phyloP scores from a whole-genome alignment of 805 yeast genomes.

The Pichia thaimueangensis region DNA sequence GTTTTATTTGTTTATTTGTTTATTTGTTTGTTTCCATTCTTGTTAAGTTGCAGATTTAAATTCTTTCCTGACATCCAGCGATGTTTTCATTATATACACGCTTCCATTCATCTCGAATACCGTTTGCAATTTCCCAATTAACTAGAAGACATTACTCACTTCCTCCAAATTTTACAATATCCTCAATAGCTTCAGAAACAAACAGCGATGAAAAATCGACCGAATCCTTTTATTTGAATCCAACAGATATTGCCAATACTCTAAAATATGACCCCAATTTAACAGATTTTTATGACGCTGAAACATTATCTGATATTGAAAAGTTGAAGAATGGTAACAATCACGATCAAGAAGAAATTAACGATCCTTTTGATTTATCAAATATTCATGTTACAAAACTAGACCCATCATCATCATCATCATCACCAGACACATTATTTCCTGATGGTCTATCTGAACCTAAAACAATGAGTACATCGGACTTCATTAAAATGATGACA shows the following conservation, averaged over 20 bases:
- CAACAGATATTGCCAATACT: conserved; percentile 15
- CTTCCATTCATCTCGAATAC: too few species aligned
- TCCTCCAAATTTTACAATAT: too few species aligned
- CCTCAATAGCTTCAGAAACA: not conserved
- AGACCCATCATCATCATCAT: not conserved
- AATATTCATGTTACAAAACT: too few species aligned
- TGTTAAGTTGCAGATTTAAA: too few species aligned
- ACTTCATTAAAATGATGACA: conserved; percentile 14
- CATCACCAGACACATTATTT: not conserved
- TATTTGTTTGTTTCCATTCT: too few species aligned
- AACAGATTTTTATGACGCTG: conserved; percentile 22
- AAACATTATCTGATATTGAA: conserved; percentile 3
- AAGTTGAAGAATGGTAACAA: not conserved
- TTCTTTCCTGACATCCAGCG: too few species aligned
- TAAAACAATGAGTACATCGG: conserved; percentile 20
- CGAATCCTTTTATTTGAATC: not conserved
- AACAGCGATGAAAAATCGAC: too few species aligned
- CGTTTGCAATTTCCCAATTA: too few species aligned
- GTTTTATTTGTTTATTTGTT: too few species aligned
- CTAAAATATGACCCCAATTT: conserved; percentile 26
- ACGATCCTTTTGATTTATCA: conserved; percentile 21
- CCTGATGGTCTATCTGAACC: conserved; percentile 12
- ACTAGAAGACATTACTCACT: too few species aligned
- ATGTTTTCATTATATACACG: too few species aligned
- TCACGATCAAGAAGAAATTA: not conserved